Conservation (phyloP, 306 rosid species). For the Pterocarpus macrocarpus region DNA sequence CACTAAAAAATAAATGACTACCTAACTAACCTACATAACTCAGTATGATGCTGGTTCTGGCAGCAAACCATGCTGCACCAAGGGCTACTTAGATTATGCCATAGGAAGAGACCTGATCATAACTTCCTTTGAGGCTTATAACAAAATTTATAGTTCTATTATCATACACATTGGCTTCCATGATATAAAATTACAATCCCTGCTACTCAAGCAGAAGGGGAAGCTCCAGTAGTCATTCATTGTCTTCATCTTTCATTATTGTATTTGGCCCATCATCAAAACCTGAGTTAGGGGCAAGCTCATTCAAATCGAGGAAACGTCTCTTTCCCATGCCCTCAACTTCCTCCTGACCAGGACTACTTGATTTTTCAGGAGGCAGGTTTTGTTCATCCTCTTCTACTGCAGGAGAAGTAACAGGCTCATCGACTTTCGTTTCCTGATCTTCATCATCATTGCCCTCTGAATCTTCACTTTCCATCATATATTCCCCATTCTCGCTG, state of each 20-base stretch:
- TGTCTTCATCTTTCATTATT: constrained; percentile 74
- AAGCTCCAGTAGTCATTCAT: constrained; percentile 75
- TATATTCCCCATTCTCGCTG: constrained; percentile 81
- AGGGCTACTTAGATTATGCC: constrained; percentile 69
- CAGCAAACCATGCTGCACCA: constrained; percentile 64
- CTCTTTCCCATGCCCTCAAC: constrained; percentile 71
- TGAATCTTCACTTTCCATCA: constrained; percentile 79
- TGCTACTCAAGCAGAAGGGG: constrained; percentile 49
- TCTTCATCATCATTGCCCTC: constrained; percentile 65
- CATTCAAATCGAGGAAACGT: constrained; percentile 93
- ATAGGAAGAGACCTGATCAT: constrained; percentile 64
- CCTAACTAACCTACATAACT: constrained; percentile 89
- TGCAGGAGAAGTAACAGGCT: constrained; percentile 58
- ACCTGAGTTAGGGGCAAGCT: constrained; percentile 95
- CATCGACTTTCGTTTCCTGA: constrained; percentile 72
- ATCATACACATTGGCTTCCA: constrained; percentile 74
- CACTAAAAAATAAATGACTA: constrained; percentile 82
- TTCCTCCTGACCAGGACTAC: constrained; percentile 79
- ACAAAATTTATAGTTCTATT: constrained; percentile 81
- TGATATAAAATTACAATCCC: constrained; percentile 46
- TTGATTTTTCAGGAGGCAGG: constrained; percentile 73
- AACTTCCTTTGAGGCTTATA: constrained; percentile 68
- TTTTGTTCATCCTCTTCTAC: constrained; percentile 62
- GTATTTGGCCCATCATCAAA: constrained; percentile 83
- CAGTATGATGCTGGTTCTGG: constrained; percentile 73